Evolutionary conservation across 345 rosid genomes (phyloP).

Genomic region (Schrenkiella parvula): DNA sequence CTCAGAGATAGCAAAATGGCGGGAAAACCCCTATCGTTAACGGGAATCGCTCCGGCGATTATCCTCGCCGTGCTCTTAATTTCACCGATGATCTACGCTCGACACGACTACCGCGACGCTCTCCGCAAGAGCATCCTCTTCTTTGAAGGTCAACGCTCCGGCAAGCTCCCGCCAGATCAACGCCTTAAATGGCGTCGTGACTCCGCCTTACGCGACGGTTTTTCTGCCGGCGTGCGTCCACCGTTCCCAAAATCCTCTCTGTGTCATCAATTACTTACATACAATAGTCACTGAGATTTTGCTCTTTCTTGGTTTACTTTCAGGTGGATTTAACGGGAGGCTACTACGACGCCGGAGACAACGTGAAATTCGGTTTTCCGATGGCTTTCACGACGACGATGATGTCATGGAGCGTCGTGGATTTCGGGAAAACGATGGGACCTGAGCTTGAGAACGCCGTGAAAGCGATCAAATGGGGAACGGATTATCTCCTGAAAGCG

Average conservation of each 20-base stretch:
- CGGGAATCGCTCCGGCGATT: slow-evolving; percentile 26
- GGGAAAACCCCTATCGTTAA: slow-evolving; percentile 37
- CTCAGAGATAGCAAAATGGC: slow-evolving; percentile 45
- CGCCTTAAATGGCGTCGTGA: slow-evolving; percentile 79
- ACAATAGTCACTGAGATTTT: not conserved
- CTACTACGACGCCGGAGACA: slow-evolving; percentile 93
- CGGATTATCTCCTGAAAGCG: slow-evolving; percentile 83
- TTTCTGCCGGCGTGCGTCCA: slow-evolving; percentile 41
- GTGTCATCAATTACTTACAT: not conserved
- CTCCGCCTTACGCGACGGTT: slow-evolving; percentile 85
- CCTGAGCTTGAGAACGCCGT: slow-evolving; percentile 57
- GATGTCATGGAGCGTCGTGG: slow-evolving; percentile 81
- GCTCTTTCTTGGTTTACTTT: not conserved
- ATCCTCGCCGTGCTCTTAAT: slow-evolving; percentile 29
- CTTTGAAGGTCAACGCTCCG: slow-evolving; percentile 95
- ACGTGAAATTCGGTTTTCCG: slow-evolving; percentile 84
- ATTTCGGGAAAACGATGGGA: slow-evolving; percentile 55
- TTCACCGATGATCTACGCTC: slow-evolving; percentile 22
- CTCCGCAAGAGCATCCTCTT: slow-evolving; percentile 83
- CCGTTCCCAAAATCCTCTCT: not conserved
- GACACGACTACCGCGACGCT: slow-evolving; percentile 68
- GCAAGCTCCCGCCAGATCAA: slow-evolving; percentile 71
- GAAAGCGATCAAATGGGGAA: slow-evolving; percentile 84
- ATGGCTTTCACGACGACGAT: slow-evolving; percentile 89
- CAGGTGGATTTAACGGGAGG: slow-evolving; percentile 92